Percentiles rank a stretch among this genome's conserved stretches.
phyloP scores from a whole-genome alignment of 2,329 filamentous ascomycete genomes.

The Aplosporella prunicola region DNA sequence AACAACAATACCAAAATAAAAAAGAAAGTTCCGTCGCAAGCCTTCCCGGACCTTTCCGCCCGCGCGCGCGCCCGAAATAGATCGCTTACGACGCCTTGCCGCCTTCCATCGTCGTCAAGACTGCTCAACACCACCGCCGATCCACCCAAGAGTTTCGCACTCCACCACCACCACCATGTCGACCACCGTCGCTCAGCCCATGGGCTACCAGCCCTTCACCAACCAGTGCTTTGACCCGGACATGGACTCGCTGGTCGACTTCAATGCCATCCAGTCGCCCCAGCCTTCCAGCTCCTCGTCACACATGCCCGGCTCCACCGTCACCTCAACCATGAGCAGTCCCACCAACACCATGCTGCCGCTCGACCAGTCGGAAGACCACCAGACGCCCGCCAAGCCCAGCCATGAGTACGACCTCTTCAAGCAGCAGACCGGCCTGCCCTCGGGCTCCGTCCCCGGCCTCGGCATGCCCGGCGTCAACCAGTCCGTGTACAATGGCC shows the following conservation, averaged over 20 bases:
- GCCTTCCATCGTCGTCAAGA: conserved; percentile 1
- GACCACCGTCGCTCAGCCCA: conserved; percentile 7
- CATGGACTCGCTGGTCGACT: conserved; percentile 38
- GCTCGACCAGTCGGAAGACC: conserved; percentile 35
- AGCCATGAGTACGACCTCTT: conserved; percentile 94
- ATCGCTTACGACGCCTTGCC: conserved; percentile 10
- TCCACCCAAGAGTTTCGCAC: conserved; percentile 1
- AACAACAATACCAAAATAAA: too few species aligned
- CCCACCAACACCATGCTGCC: conserved; percentile 46
- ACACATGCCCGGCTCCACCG: conserved; percentile 42
- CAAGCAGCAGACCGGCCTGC: conserved; percentile 89
- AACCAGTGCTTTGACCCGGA: conserved; percentile 32
- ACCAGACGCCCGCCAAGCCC: conserved; percentile 61
- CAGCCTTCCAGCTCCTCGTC: conserved; percentile 44
- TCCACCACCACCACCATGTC: conserved; percentile 4
- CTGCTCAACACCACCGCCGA: not conserved
- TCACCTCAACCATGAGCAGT: conserved; percentile 44
- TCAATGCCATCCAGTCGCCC: conserved; percentile 52
- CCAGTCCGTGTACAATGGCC: conserved; percentile 38
- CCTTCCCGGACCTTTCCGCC: too few species aligned
- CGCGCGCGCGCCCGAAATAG: conserved; percentile 7
- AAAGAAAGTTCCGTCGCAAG: too few species aligned
- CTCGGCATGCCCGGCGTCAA: conserved; percentile 44
- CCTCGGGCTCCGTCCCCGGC: conserved; percentile 72
- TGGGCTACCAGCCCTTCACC: conserved; percentile 24